phyloP scores from a whole-genome alignment of 352 stramenopile species.

The Globisporangium barbulae region DNA sequence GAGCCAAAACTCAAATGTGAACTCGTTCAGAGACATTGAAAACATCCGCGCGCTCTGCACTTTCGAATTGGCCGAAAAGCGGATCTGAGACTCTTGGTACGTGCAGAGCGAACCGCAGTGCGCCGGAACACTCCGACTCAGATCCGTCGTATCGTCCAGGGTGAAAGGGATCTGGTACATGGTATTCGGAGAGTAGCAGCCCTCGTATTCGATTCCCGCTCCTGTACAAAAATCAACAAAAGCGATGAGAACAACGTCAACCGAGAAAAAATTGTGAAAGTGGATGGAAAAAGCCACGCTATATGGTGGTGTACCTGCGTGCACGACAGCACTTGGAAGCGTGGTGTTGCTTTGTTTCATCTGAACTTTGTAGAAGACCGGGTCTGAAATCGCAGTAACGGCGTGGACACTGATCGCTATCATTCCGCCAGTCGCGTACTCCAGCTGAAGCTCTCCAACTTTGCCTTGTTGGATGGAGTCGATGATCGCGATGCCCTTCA shows the following conservation, averaged over 20 bases:
- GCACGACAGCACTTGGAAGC: slow-evolving; percentile 15
- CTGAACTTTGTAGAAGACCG: slow-evolving; percentile 36
- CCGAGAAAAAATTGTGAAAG: neutral
- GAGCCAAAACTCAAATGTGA: slow-evolving; percentile 52
- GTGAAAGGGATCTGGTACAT: slow-evolving; percentile 23
- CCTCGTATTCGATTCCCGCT: slow-evolving; percentile 27
- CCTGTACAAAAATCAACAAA: slow-evolving; percentile 19
- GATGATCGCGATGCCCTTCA: slow-evolving; percentile 34
- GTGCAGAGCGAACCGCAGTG: slow-evolving; percentile 28
- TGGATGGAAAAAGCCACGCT: neutral
- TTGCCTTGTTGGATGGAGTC: slow-evolving; percentile 11
- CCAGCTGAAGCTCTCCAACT: slow-evolving; percentile 21
- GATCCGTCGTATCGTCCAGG: neutral
- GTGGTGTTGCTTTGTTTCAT: slow-evolving; percentile 14
- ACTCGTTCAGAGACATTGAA: slow-evolving; percentile 13
- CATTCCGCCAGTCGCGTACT: slow-evolving; percentile 42
- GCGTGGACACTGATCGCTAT: slow-evolving; percentile 25
- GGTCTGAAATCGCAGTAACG: slow-evolving; percentile 1
- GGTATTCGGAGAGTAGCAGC: slow-evolving; percentile 23
- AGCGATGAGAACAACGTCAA: neutral
- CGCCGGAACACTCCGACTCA: slow-evolving; percentile 12
- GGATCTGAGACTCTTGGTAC: slow-evolving; percentile 29
- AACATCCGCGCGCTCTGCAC: slow-evolving; percentile 29
- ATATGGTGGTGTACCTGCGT: slow-evolving; percentile 29
- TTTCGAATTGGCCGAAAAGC: slow-evolving; percentile 22